Evolutionary conservation across 441 rosid species (phyloP).

Genomic region (Pelargonium cotyledonis): DNA sequence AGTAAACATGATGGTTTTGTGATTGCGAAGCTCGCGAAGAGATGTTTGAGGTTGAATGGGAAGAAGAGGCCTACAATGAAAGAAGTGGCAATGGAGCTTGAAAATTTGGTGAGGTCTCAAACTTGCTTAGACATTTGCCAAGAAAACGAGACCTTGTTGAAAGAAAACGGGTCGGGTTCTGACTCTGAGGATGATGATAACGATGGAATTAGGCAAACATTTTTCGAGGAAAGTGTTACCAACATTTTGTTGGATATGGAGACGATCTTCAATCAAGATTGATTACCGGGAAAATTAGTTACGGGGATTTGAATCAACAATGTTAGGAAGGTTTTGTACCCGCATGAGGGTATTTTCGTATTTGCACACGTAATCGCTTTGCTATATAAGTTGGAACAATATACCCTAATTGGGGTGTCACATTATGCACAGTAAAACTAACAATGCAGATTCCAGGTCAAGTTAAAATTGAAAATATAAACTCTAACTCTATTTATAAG

Average conservation of each 20-base stretch:
- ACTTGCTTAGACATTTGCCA: not conserved
- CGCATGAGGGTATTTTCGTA: no score
- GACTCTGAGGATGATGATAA: not conserved
- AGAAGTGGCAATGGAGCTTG: not conserved
- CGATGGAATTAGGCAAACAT: not conserved
- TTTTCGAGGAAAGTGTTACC: not conserved
- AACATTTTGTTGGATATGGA: not conserved
- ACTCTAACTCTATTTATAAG: no score
- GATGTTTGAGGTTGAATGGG: constrained; percentile 3
- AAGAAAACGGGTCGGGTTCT: not conserved
- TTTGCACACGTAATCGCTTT: no score
- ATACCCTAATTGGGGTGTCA: no score
- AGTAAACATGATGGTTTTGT: not conserved
- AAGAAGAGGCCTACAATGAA: constrained; percentile 2
- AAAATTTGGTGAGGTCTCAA: constrained; percentile 4
- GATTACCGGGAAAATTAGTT: not conserved
- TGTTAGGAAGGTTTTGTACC: no score
- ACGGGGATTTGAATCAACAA: no score
- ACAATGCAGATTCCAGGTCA: no score
- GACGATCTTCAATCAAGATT: not conserved
- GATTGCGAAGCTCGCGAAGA: not conserved
- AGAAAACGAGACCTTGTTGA: not conserved
- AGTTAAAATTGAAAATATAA: no score
- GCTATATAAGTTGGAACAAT: no score
- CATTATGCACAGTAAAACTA: no score